Percentiles rank a stretch among this genome's conserved stretches.
Evolutionary conservation across 2,329 filamentous ascomycete species (phyloP).

Genomic region (Lasiodiplodia hormozganensis): DNA sequence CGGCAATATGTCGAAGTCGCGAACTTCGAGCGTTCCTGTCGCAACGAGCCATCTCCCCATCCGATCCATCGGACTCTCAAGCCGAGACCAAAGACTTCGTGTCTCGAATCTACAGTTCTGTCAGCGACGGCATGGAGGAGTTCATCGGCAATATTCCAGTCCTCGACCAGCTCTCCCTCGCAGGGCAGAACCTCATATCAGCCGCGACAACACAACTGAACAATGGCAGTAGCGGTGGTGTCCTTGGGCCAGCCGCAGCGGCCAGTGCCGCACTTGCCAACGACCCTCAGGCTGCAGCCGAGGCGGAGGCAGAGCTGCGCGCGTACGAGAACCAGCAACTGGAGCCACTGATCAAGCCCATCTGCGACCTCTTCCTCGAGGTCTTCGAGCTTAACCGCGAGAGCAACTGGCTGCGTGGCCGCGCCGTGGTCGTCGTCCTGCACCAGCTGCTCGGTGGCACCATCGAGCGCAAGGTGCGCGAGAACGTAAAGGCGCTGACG

Average conservation of each 20-base stretch:
- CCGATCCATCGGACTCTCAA: constrained; percentile 69
- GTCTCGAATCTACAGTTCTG: constrained; percentile 92
- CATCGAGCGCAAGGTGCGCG: constrained; percentile 92
- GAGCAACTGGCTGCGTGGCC: constrained; percentile 95
- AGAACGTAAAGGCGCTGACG: constrained; percentile 75
- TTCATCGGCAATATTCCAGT: constrained; percentile 96
- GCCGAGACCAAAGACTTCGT: constrained; percentile 78
- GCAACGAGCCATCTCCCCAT: constrained; percentile 77
- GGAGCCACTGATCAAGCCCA: constrained; percentile 96
- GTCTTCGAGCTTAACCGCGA: constrained; percentile 92
- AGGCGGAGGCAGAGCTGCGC: constrained; percentile 92
- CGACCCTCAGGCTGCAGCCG: constrained; percentile 63
- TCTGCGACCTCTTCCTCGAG: constrained; percentile 96
- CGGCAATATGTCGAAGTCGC: constrained; percentile 91
- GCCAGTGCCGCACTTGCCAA: constrained; percentile 55
- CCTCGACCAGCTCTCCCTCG: constrained; percentile 89
- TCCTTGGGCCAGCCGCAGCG: constrained; percentile 40
- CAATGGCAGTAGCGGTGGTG: constrained; percentile 35
- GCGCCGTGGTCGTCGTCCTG: constrained; percentile 93
- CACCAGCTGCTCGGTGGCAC: constrained; percentile 96
- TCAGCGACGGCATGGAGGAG: constrained; percentile 97
- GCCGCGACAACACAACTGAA: constrained; percentile 66
- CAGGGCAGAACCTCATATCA: constrained; percentile 88
- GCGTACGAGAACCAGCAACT: constrained; percentile 90
- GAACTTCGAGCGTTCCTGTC: constrained; percentile 93